A percentile compares a stretch with the other conserved stretches of the same genome.
Conservation (phyloP, 371 early-diverging fungal genomes). For the Rhizopus arrhizus region DNA sequence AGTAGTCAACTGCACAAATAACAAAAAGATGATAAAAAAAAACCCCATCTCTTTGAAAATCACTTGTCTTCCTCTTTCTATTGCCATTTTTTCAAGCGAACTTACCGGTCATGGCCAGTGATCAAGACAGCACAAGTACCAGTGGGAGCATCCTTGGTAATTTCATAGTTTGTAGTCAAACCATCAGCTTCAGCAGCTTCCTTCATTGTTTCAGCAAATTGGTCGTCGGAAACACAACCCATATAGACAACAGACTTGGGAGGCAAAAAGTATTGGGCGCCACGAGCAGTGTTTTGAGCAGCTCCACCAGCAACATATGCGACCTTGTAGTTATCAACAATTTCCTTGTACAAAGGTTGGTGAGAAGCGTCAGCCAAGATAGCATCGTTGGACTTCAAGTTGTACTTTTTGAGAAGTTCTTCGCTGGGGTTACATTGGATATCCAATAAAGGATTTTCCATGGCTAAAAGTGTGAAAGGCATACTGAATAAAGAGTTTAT, state of each 20-base stretch:
- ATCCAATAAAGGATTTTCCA: constrained; percentile 97
- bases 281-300: constrained; percentile 93
- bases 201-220: constrained; percentile 72
- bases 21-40: too few species aligned
- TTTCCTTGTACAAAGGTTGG: constrained; percentile 80
- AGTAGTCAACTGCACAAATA: neutral
- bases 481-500: constrained; percentile 9
- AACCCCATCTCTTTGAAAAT: too few species aligned
- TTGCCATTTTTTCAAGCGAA: neutral
- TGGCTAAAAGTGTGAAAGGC: constrained; percentile 51
- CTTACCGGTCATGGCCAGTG: constrained; percentile 83
- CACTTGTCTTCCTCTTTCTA: too few species aligned
- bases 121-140: constrained; percentile 95
- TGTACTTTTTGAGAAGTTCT: constrained; percentile 78
- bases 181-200: constrained; percentile 85
- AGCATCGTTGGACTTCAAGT: constrained; percentile 90
- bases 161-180: constrained; percentile 80
- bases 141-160: constrained; percentile 75
- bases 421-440: constrained; percentile 82
- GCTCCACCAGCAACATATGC: constrained; percentile 95
- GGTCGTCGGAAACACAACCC: constrained; percentile 90
- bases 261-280: constrained; percentile 88
- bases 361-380: constrained; percentile 92
- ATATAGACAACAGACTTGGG: constrained; percentile 85
- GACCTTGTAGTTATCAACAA: constrained; percentile 71